Evolutionary conservation across 306 rosid species (phyloP), one percentile per base, ranked within the genome.

Genomic region (Casuarina glauca): DNA sequence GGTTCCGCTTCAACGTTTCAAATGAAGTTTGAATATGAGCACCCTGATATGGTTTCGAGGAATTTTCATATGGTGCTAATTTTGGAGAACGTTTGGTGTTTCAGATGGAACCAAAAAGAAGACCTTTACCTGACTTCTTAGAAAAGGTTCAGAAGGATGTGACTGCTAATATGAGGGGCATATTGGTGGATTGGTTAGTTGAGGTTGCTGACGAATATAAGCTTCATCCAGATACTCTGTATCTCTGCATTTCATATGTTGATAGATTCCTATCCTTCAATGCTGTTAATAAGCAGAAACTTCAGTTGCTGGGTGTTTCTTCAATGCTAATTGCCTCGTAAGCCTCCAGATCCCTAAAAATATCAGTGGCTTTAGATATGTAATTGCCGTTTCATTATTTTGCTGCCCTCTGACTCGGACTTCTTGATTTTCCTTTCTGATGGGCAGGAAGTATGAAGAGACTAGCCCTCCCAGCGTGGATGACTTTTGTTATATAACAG

Each of bases 171-270:
- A 92, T 95, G 97, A 86, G 97, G 51, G 96, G 93, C 54, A 75
- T 90, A 41, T 64, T 95, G 71, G 93, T 95, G 13, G 97, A 95
- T 82, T 95, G 99, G 99, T 82, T 95, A 76, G 94, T 95, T 15
- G 96, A 93, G 57, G 97, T 95, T 78, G 92, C 99, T 0, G 99
- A 95, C 73, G 97, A 95, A 43, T 91, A 91, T 69, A 88, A 87
- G 63, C 97, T 95, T 44, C 85, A 86, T 58, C 79, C 99, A 0
- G 99, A 95, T 32, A 87, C 99, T 44, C 83, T 93, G 20, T 91
- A 78, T 80, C 89, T 93, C 50, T 76, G 84, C 3, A 82, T 93
- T 55, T 72, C 89, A 0, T 95, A 88, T 49, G 76, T 95, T 0
- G 97, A 95, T 78, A 85, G 88, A 72, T 95, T 62, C 81, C 72